Percentiles rank a stretch among this genome's conserved stretches.
Conservation (phyloP, 768 basidiomycete genomes). For the Lentinus tigrinus region DNA sequence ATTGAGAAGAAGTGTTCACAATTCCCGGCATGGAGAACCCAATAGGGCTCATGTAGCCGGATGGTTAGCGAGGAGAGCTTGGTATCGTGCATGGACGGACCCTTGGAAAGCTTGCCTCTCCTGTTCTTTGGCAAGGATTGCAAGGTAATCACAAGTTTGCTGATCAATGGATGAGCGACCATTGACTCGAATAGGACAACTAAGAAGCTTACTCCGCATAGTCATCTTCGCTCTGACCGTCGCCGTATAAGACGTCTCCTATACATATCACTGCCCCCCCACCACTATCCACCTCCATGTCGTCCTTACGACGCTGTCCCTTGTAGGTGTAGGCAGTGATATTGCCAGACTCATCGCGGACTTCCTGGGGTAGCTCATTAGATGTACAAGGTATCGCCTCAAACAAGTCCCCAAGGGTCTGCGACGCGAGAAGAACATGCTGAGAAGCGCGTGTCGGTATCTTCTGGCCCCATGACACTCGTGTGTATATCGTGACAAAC, state of each 20-base stretch:
- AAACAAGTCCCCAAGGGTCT: slow-evolving; percentile 66
- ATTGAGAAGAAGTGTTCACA: slow-evolving; percentile 80
- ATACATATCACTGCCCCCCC: slow-evolving; percentile 57
- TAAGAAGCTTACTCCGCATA: slow-evolving; percentile 53
- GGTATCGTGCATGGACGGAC: slow-evolving; percentile 47
- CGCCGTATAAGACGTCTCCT: slow-evolving; percentile 59
- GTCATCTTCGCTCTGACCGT: slow-evolving; percentile 45
- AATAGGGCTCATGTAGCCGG: slow-evolving; percentile 74
- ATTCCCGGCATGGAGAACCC: slow-evolving; percentile 76
- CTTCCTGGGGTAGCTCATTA: slow-evolving; percentile 49
- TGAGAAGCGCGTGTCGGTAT: slow-evolving; percentile 63
- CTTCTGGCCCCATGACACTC: slow-evolving; percentile 59
- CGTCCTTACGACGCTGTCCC: background rate
- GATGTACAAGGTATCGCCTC: slow-evolving; percentile 61
- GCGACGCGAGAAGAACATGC: slow-evolving; percentile 67
- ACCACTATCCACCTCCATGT: slow-evolving; percentile 2
- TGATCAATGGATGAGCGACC: slow-evolving; percentile 24
- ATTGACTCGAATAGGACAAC: background rate
- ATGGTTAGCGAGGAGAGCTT: slow-evolving; percentile 53
- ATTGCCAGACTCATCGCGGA: slow-evolving; percentile 30
- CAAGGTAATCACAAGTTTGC: slow-evolving; percentile 46
- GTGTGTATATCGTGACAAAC: slow-evolving; percentile 59
- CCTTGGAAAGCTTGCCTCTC: slow-evolving; percentile 34
- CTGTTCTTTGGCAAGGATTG: slow-evolving; percentile 30
- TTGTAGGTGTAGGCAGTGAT: slow-evolving; percentile 38